These are phyloP conservation scores for Lactarius akahatsu DNA, from an alignment of 768 basidiomycete species.

Conservation along the genomic window DNA sequence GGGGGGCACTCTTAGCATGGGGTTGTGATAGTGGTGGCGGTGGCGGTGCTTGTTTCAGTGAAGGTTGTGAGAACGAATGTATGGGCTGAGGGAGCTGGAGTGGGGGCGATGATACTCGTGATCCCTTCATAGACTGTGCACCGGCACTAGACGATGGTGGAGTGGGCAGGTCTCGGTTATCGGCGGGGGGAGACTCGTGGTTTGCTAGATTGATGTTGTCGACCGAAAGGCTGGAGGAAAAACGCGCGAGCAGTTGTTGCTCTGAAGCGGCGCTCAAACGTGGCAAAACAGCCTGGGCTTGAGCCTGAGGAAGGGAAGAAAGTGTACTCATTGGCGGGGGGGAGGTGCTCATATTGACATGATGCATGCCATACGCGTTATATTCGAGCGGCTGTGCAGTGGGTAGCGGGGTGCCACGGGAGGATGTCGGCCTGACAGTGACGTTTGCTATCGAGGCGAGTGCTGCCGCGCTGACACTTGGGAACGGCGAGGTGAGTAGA, in stretches of 20 bases:
- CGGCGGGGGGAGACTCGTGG: slow-evolving; percentile 12
- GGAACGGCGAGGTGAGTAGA: slow-evolving; percentile 8
- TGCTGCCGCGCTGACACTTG: slow-evolving; percentile 7
- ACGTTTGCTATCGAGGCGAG: slow-evolving; percentile 15
- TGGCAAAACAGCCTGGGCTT: slow-evolving; percentile 16
- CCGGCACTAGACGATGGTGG: slow-evolving; percentile 29
- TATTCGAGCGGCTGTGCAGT: slow-evolving; percentile 14
- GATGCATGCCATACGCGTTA: slow-evolving; percentile 6
- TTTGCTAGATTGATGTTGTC: slow-evolving; percentile 2
- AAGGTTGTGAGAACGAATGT: slow-evolving; percentile 13
- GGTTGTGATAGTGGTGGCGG: slow-evolving; percentile 14
- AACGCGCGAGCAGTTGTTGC: slow-evolving; percentile 16
- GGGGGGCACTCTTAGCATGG: background rate
- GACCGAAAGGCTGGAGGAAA: background rate
- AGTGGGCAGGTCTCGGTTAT: slow-evolving; percentile 22
- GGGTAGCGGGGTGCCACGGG: slow-evolving; percentile 9
- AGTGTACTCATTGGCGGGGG: slow-evolving; percentile 14
- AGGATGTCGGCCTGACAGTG: slow-evolving; percentile 16
- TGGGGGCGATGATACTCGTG: slow-evolving; percentile 21
- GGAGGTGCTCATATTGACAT: slow-evolving; percentile 5
- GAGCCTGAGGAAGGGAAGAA: slow-evolving; percentile 14
- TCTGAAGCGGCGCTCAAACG: slow-evolving; percentile 1
- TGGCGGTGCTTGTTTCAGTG: slow-evolving; percentile 12
- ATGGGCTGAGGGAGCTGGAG: slow-evolving; percentile 13
- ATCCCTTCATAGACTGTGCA: slow-evolving; percentile 13